Base-by-base conservation (phyloP, 768 basidiomycete species). In the Tricholoma matsutake region DNA sequence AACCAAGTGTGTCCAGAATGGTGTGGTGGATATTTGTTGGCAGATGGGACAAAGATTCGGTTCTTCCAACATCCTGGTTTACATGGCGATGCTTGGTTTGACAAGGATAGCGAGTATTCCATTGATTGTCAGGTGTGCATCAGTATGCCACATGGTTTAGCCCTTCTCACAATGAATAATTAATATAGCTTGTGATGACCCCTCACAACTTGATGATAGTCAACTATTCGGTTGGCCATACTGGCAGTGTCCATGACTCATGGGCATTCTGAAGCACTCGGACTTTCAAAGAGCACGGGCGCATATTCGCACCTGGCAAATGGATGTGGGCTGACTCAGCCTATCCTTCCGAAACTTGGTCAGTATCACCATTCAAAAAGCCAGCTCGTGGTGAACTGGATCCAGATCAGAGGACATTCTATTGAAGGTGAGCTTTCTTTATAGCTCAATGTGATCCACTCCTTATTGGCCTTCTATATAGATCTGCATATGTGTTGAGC, bases 61-160 rank as follows among this genome's bases (percentile, higher is more conserved):
- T 63, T 72, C 11, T 68, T 61, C 57, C 58, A 68, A 47, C 62
- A 58, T 34, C 71, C 72, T 6, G 69, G 63, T 6, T 57, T 67
- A 3, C 59, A 70, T 63, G 69, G 71, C 3, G 59, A 65, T 39
- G 64, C 56, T 11, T 63, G 64, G 59, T 69, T 65, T 61, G 64
- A 69, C 45, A 47, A 62, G 16, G 64, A 66, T 16, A 63, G 61
- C 14, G 52, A 63, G 10, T 71, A 54, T 20, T 54, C 52, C 5
- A 54, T 54, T 20, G 52, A 54, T 31, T 54, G 52, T 35, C 52
- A 54, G 52, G 28, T 54, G 14, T 16, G 28, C 10, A 4, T 54
- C 34, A 16, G 52, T n/a, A 39, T 10, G 31, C 14, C 25, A 28
- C 2, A 8, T 20, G 18, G 43, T 20, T 45, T 45, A 20, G 43